Evolutionary conservation across 1,139 yeast genomes (phyloP), one percentile per base, ranked within the genome.

Genomic region (Pichia sp.): DNA sequence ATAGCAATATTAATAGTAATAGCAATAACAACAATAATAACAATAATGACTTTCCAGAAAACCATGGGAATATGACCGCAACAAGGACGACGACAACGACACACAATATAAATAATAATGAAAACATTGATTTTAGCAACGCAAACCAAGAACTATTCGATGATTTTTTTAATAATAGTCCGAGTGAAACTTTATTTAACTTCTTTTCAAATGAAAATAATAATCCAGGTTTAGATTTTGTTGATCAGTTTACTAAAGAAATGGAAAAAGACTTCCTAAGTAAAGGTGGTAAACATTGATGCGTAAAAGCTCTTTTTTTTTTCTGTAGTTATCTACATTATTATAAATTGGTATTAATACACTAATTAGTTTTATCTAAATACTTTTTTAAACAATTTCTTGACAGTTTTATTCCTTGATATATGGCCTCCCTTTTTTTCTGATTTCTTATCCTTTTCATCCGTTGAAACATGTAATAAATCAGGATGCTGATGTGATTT

Each of bases 211-310:
- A 71, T 46, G 61, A 63, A 46, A 53, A 53, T 35, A 72, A 68
- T 26, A 70, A 76, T 36, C 80, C 85, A 36, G 95, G 96, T 20
- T 70, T 87, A 47, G 95, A 86, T 52, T 87, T 87, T 58, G 96
- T 86, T 34, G 95, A 85, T 40, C 94, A 94, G 3, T 83, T 94
- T 81, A 85, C 95, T 9, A 90, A 85, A 61, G 83, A 85, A 75
- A 77, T 87, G 46, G 95, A 86, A 61, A 86, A 82, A 55, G 67
- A 64, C 40, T 59, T 63, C 46, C 40, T 63, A 39, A 56, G 57
- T 27, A 63, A 62, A 39, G 59, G 61, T 45, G 56, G 56, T 27
- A 51, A 52, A 40, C 54, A 50, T 34, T 50, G 30, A n/a, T n/a
- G n/a, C n/a, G n/a, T n/a, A n/a, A n/a, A n/a, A n/a, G n/a, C n/a